phyloP scores from a whole-genome alignment of 148 eudicot genomes.

The Polygonum aviculare region DNA sequence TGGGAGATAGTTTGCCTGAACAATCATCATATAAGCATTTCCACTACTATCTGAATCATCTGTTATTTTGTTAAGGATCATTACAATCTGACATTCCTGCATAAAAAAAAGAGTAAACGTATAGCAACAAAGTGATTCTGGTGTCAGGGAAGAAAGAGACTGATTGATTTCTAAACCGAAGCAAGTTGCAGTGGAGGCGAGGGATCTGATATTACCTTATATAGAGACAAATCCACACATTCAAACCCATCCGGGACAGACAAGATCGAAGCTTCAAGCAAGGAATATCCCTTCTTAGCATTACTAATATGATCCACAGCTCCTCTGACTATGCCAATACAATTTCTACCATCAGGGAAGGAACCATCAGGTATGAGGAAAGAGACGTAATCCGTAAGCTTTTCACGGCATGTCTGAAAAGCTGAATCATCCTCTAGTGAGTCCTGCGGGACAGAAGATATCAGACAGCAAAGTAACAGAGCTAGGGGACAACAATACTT shows the following conservation, averaged over 20 bases:
- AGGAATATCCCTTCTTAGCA: conserved; percentile 23
- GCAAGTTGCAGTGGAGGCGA: neutral
- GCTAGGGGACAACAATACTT: neutral
- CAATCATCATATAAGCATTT: conserved; percentile 63
- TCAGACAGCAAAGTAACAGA: neutral
- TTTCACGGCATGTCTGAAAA: conserved; percentile 26
- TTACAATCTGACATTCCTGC: conserved; percentile 81
- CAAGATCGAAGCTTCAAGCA: conserved; percentile 59
- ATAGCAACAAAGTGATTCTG: neutral
- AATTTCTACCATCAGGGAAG: conserved; percentile 42
- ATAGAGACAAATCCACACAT: conserved; percentile 83
- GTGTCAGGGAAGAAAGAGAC: neutral
- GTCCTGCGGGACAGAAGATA: conserved; percentile 31
- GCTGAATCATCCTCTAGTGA: conserved; percentile 28
- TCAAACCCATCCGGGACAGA: conserved; percentile 62
- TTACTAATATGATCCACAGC: conserved; percentile 29
- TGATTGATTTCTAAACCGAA: neutral
- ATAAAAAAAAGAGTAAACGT: conserved; percentile 9
- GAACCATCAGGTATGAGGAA: conserved; percentile 74
- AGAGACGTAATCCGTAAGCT: conserved; percentile 48
- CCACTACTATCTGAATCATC: conserved; percentile 52
- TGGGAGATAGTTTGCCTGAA: conserved; percentile 55
- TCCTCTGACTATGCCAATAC: conserved; percentile 63
- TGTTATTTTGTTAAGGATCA: conserved; percentile 54
- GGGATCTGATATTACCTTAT: conserved; percentile 44